These are phyloP conservation scores for Ascochyta clinopodiicola DNA, from an alignment of 2,329 filamentous ascomycete species.

Conservation along the genomic window DNA sequence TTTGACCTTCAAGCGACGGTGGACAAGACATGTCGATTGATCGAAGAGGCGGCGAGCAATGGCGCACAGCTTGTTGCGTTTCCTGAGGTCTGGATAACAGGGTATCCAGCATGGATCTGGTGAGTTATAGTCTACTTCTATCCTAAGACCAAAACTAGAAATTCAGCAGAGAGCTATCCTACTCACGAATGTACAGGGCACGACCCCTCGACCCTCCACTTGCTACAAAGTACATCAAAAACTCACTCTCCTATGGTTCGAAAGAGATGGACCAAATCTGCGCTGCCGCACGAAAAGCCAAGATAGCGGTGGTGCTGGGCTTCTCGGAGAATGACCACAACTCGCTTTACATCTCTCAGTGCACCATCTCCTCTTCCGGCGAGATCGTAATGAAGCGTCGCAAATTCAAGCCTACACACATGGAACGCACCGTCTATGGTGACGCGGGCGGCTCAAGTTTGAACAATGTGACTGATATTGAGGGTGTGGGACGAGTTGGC, in stretches of 20 bases:
- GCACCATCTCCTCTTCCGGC: conserved; percentile 45
- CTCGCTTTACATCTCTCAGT: conserved; percentile 51
- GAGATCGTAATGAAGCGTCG: conserved; percentile 46
- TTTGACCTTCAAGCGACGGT: conserved; percentile 63
- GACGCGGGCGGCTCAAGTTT: conserved; percentile 47
- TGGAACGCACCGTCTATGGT: conserved; percentile 54
- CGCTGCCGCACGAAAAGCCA: conserved; percentile 39
- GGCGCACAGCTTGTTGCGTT: conserved; percentile 62
- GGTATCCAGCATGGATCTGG: conserved; percentile 57
- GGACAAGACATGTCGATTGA: conserved; percentile 63
- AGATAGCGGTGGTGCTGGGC: conserved; percentile 49
- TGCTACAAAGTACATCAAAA: conserved; percentile 52
- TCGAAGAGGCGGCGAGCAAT: conserved; percentile 61
- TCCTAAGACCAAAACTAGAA: background rate
- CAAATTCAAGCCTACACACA: conserved; percentile 54
- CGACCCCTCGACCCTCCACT: conserved; percentile 52
- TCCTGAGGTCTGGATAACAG: conserved; percentile 56
- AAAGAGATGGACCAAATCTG: conserved; percentile 54
- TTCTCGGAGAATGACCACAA: conserved; percentile 49
- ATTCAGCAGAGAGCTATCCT: conserved; percentile 13
- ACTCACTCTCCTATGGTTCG: conserved; percentile 51
- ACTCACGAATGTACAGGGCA: conserved; percentile 36
- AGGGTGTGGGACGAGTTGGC: conserved; percentile 40
- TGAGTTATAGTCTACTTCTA: conserved; percentile 27
- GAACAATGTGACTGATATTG: conserved; percentile 42